Conservation (phyloP, 2,329 filamentous ascomycete genomes). For the Proliferodiscus dingleyae region DNA sequence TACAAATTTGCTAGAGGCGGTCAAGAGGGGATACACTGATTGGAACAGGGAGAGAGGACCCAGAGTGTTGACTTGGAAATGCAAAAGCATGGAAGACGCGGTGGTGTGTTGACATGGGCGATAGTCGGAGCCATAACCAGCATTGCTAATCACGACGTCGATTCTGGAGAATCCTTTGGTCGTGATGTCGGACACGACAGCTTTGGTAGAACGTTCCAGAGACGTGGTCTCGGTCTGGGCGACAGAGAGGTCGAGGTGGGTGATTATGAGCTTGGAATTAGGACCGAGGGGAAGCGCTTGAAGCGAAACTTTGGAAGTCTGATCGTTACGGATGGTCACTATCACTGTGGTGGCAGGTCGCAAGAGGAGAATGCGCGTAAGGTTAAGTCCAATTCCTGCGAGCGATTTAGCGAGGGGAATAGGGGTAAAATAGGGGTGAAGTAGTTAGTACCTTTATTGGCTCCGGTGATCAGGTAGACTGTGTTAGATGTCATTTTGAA, state of each 20-base stretch:
- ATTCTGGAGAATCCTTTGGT: too few relatives aligned
- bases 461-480: conserved; percentile 27
- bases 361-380: conserved; percentile 33
- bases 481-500: conserved; percentile 13
- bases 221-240: conserved; percentile 16
- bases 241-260: conserved; percentile 24
- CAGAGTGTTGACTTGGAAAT: conserved; percentile 42
- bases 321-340: conserved; percentile 34
- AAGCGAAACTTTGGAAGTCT: conserved; percentile 25
- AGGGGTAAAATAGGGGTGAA: conserved; percentile 14
- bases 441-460: conserved; percentile 23
- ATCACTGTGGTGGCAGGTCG: conserved; percentile 37
- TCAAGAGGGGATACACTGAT: conserved; percentile 37
- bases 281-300: conserved; percentile 13
- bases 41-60: conserved; percentile 42
- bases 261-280: conserved; percentile 35
- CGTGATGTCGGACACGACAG: conserved; percentile 5
- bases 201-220: conserved; percentile 5
- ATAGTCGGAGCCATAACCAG: conserved; percentile 36
- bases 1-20: conserved; percentile 29
- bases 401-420: conserved; percentile 5
- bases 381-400: conserved; percentile 31
- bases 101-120: conserved; percentile 28
- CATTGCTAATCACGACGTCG: conserved; percentile 48
- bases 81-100: conserved; percentile 33